Conservation (phyloP, 1,139 yeast genomes). For the Eremothecium gossypii region DNA sequence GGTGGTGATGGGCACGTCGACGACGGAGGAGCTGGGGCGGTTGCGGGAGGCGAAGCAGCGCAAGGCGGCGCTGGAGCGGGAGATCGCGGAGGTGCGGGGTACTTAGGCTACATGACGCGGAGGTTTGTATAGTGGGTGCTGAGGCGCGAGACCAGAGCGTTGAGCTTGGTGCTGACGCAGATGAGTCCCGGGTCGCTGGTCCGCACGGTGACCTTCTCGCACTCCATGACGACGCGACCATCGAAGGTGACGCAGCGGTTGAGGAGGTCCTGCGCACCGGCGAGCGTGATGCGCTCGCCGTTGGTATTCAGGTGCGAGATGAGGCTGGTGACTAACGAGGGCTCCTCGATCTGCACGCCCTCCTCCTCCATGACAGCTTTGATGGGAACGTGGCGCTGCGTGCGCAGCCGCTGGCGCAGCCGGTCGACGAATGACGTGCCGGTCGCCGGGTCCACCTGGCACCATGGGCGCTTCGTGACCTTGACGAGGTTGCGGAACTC, state of each 20-base stretch:
- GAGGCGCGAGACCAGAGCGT: slow-evolving; percentile 30
- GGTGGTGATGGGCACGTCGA: slow-evolving; percentile 27
- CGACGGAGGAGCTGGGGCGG: slow-evolving; percentile 32
- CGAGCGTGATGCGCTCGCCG: slow-evolving; percentile 22
- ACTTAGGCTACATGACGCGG: slow-evolving; percentile 11
- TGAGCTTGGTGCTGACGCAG: slow-evolving; percentile 36
- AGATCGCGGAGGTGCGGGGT: slow-evolving; percentile 27
- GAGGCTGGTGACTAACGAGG: slow-evolving; percentile 21
- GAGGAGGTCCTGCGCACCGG: slow-evolving; percentile 30
- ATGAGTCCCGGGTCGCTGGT: slow-evolving; percentile 40
- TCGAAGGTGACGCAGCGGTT: slow-evolving; percentile 34
- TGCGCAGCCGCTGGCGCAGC: slow-evolving; percentile 21
- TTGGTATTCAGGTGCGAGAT: slow-evolving; percentile 16
- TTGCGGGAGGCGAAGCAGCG: slow-evolving; percentile 31
- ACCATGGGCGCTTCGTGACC: slow-evolving; percentile 32
- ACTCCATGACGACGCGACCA: slow-evolving; percentile 34
- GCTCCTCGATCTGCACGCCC: slow-evolving; percentile 26
- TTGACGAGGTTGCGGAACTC: slow-evolving; percentile 25
- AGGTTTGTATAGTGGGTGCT: slow-evolving; percentile 31
- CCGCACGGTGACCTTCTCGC: slow-evolving; percentile 33
- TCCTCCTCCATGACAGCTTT: slow-evolving; percentile 15
- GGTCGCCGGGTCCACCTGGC: slow-evolving; percentile 21
- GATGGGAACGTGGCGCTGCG: slow-evolving; percentile 18
- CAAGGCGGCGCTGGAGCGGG: slow-evolving; percentile 30
- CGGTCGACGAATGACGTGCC: slow-evolving; percentile 28